These are phyloP conservation scores for Gaultheria prostrata DNA, from an alignment of 148 eudicot species.

Conservation along the genomic window DNA sequence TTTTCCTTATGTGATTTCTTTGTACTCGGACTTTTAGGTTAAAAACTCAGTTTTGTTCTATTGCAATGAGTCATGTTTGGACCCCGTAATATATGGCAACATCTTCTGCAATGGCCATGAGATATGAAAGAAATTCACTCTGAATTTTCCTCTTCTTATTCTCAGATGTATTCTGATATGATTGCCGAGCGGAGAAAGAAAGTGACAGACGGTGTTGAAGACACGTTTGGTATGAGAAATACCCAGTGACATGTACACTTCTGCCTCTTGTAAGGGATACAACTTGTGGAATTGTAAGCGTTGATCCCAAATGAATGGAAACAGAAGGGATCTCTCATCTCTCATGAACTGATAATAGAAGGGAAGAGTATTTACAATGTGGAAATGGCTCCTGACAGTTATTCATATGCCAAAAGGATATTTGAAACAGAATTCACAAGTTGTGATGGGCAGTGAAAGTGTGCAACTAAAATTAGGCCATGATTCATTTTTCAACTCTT, in stretches of 20 bases:
- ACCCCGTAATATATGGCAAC: background rate
- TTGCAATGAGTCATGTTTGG: background rate
- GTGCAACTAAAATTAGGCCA: background rate
- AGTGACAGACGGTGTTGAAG: conserved; percentile 73
- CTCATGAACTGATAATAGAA: background rate
- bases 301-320: background rate
- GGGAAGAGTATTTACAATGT: background rate
- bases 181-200: conserved; percentile 76
- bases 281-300: background rate
- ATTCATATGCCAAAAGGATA: background rate
- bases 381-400: background rate
- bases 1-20: background rate
- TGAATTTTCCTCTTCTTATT: background rate
- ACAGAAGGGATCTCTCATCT: no score
- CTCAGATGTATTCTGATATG: conserved; percentile 79
- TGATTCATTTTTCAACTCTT: background rate
- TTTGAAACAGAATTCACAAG: background rate
- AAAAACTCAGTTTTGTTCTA: background rate
- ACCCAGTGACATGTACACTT: conserved; percentile 24
- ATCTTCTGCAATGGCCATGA: background rate
- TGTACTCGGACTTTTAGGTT: background rate
- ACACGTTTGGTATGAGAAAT: conserved; percentile 67
- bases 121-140: background rate
- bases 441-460: background rate
- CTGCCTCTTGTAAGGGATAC: background rate